Base-by-base conservation (phyloP, 129 eudicot species). In the Flaveria brownii region DNA sequence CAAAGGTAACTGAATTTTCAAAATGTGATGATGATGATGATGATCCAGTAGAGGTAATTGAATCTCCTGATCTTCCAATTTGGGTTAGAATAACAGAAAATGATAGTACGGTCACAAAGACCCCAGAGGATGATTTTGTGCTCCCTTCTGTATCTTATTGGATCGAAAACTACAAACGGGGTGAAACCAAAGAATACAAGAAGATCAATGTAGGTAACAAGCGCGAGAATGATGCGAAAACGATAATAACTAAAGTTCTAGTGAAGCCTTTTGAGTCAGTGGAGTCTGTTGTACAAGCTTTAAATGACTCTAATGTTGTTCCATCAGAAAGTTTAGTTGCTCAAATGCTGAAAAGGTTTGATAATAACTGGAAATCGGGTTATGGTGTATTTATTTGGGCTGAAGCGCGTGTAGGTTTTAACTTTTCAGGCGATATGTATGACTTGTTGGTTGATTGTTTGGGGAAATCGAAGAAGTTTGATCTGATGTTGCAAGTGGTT, bases 371-470 rank as follows among this genome's bases (percentile, higher is more conserved):
- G 97, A 84, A 78, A 60, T 82, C 87, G 0, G 88, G 86, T 52
- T 85, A 78, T 16, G 99, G 97, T 54, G 85, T 84, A 17, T 94
- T 91, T 56, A 71, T 76, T 62, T 91, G 99, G 99, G 97, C 87
- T 39, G 83, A 87, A 83, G 68, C 71, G 43, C 84, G 54, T 6
- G 30, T 17, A 11, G 89, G 84, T 59, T 67, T 42, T 15, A 69
- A 51, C 70, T 82, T 81, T 62, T 78, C 97, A 0, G 82, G 84
- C 1, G 73, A 74, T 30, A 70, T 85, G 75, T 94, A 94, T 25
- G 76, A 91, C 57, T 63, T 85, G 59, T 83, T 94, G 90, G 89
- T 94, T 23, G 96, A 91, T 51, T 86, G 74, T 56, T 77, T 94
- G 81, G 99, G 97, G 10, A 94, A 91, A 75, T 71, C 86, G 0